These are phyloP conservation scores for Debaryomyces subglobosus DNA, from an alignment of 1,139 yeast genomes.

Conservation along the genomic window DNA sequence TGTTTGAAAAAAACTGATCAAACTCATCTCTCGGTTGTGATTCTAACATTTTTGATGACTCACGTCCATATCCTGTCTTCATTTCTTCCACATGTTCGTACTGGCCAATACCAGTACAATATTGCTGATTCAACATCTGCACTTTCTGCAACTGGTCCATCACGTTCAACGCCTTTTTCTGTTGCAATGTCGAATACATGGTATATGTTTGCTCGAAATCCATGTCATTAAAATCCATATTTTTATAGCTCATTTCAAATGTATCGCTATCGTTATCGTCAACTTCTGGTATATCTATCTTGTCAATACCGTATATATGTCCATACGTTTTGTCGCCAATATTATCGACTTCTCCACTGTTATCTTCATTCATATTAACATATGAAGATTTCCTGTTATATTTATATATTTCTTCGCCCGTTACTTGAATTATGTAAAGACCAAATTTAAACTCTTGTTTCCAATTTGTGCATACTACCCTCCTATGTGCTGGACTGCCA, in stretches of 20 bases:
- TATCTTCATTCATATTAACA: neutral
- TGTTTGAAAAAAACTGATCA: slow-evolving; percentile 49
- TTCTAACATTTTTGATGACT: neutral
- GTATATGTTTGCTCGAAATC: slow-evolving; percentile 52
- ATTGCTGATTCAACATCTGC: slow-evolving; percentile 36
- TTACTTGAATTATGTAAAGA: neutral
- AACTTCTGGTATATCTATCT: neutral
- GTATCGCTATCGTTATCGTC: slow-evolving; percentile 3
- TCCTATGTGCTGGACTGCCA: neutral
- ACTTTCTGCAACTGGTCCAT: slow-evolving; percentile 45
- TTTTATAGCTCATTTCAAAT: slow-evolving; percentile 6
- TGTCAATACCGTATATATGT: neutral
- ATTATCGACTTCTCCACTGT: neutral
- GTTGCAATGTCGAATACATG: slow-evolving; percentile 45
- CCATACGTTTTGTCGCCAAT: neutral
- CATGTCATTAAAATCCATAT: slow-evolving; percentile 31
- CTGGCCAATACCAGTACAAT: slow-evolving; percentile 8
- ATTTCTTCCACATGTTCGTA: neutral
- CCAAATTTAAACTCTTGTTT: neutral
- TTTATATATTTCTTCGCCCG: neutral
- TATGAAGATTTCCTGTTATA: slow-evolving; percentile 1
- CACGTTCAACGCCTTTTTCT: slow-evolving; percentile 38
- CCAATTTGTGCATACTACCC: neutral
- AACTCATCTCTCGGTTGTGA: slow-evolving; percentile 30
- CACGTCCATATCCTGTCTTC: slow-evolving; percentile 9